Base-by-base conservation (phyloP, 176 grass and related monocot genomes). In the Avena sativa region DNA sequence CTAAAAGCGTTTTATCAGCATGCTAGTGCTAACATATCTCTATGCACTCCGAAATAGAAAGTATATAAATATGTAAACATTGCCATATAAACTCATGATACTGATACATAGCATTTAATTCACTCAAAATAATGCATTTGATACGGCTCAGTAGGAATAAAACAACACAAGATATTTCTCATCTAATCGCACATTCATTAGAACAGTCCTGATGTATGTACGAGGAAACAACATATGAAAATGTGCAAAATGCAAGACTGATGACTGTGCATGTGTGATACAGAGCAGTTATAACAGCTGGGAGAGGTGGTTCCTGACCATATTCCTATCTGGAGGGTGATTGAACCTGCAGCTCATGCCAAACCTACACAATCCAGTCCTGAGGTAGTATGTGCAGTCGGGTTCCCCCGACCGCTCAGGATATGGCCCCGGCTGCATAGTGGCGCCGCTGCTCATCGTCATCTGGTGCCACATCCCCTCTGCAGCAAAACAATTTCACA, bases 281-380 rank as follows among this genome's bases (percentile, higher is more conserved):
- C 81, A 79, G 51, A 74, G 44, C 43, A 74, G 84, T 28, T 28
- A 91, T 23, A 46, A 58, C 36, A 61, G 72, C 70, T 43, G 44
- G 73, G 23, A 59, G 62, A 92, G 84, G 44, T 48, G 66, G 66
- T 46, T 81, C 20, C 74, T 83, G 89, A 99, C 97, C 94, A 94
- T 76, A 87, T 93, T 89, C 84, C 97, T 93, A 71, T 99, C 92
- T 15, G 89, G 89, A 79, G 97, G 97, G 74, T 99, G 97, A 87
- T 97, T 97, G 85, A 95, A 99, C 90, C 91, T 91, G 89, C 97
- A 99, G 91, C 87, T 97, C 83, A 90, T 87, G 59, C 92, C 94
- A 26, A 94, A 99, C 79, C 97, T 92, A 84, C 97, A 99, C 76
- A 99, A 90, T 79, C 97, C 97, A 92, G 97, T 99, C 85, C 97